These are phyloP conservation scores for Entomortierella lignicola DNA, from an alignment of 192 early-diverging fungal species.

Conservation along the genomic window DNA sequence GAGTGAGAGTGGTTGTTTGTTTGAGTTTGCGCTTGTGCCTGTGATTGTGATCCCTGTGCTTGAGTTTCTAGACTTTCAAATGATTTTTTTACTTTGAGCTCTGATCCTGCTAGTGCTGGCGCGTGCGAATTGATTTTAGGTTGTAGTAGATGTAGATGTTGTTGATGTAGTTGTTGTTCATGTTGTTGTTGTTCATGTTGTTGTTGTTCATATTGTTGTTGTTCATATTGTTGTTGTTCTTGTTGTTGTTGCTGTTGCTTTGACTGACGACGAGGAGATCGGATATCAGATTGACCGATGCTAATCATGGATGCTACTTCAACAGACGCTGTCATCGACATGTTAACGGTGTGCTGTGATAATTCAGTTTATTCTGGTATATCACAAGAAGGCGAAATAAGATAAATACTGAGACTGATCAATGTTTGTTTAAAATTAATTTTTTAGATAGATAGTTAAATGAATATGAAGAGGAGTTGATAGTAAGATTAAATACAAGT, in stretches of 20 bases:
- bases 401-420: too few relatives aligned
- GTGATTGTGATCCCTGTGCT: background rate
- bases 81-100: background rate
- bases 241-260: constrained; percentile 3
- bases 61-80: background rate
- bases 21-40: background rate
- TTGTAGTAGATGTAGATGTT: background rate
- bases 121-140: constrained; percentile 14
- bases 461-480: too few relatives aligned
- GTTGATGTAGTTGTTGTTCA: background rate
- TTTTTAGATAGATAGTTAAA: too few relatives aligned
- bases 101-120: too few relatives aligned
- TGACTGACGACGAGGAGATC: background rate
- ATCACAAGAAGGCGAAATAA: too few relatives aligned
- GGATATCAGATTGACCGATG: background rate
- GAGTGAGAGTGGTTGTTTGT: background rate
- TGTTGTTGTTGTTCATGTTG: background rate
- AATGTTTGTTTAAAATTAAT: too few relatives aligned
- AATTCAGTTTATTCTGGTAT: too few relatives aligned
- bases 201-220: background rate
- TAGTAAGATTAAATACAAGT: too few relatives aligned
- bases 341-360: background rate
- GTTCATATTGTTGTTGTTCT: background rate
- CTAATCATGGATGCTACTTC: constrained; percentile 3
- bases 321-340: constrained; percentile 1